phyloP scores from a whole-genome alignment of 2,329 filamentous ascomycete genomes.

The Juglanconis sp. region DNA sequence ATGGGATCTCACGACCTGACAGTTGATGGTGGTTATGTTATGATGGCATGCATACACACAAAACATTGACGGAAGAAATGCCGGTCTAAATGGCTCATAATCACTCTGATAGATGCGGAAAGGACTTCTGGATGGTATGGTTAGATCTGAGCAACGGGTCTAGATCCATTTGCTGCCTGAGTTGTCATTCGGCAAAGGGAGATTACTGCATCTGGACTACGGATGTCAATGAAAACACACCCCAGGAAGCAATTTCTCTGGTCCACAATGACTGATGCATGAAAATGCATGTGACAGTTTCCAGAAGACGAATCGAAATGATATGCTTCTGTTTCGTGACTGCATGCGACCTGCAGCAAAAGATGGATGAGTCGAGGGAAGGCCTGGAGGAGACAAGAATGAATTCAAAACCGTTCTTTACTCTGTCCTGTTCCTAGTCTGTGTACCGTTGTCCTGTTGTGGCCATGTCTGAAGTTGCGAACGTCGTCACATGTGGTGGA shows the following conservation, averaged over 20 bases:
- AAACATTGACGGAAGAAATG: background rate
- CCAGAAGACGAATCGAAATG: background rate
- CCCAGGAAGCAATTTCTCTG: constrained; percentile 1
- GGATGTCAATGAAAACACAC: background rate
- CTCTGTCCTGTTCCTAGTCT: no score
- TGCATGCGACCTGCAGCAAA: background rate
- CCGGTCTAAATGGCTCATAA: constrained; percentile 1
- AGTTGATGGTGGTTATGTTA: constrained; percentile 14
- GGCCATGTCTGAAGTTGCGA: no score
- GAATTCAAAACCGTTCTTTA: no score
- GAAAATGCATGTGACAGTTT: background rate
- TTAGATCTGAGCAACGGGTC: constrained; percentile 1
- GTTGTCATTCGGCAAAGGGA: background rate
- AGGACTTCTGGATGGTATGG: constrained; percentile 5
- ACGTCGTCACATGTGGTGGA: background rate
- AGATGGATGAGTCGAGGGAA: no score
- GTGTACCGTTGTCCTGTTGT: no score
- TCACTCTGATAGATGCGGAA: background rate
- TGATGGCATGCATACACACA: background rate
- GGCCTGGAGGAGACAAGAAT: no score
- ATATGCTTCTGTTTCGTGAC: background rate
- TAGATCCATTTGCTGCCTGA: constrained; percentile 5
- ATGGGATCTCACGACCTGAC: constrained; percentile 2
- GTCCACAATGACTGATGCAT: background rate
- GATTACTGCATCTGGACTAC: background rate